Base-by-base conservation (phyloP, 768 basidiomycete species). In the Erythrobasidium yunnanense region DNA sequence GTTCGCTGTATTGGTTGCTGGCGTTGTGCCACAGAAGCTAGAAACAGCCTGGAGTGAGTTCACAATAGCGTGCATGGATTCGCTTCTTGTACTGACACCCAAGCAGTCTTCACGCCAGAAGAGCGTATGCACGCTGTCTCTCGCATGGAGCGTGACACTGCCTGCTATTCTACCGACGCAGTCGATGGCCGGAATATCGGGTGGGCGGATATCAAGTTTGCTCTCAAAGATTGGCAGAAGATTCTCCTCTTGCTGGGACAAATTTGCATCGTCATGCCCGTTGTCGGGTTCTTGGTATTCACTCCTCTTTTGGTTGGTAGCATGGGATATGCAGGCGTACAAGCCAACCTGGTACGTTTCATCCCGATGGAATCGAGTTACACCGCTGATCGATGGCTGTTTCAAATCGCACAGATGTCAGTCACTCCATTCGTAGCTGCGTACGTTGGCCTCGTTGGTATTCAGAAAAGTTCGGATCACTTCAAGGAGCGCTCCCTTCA, bases 391-490 rank as follows among this genome's bases (percentile, higher is more conserved):
- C n/a, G 23, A 1, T 11, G 20, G 1, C 32, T n/a, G n/a, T n/a
- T n/a, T n/a, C n/a, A n/a, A n/a, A n/a, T 55, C 20, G 13, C 8
- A 5, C 45, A 62, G 58, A 69, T 69, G 68, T 20, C 53, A 32
- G 69, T 70, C 15, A 45, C 66, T 1, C 69, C 69, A 3, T 73
- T 71, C 68, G 38, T 66, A 29, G 66, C 68, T 45, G 73, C 63
- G 27, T 66, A 65, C 27, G 49, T 69, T 35, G 53, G 58, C 58
- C 74, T 77, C 62, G 63, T 75, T 20, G 49, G 45, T 23, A 72
- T 77, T 69, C 72, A 73, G 45, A 74, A 72, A 66, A 55, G 66
- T 11, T 74, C 76, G 22, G 77, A 78, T 65, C 57, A 66, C 52
- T 58, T 69, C 57, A 67, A 73, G 58, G 75, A 74, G 66, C 75